phyloP scores from a whole-genome alignment of 2,329 filamentous ascomycete species.

The Fusarium agapanthi region DNA sequence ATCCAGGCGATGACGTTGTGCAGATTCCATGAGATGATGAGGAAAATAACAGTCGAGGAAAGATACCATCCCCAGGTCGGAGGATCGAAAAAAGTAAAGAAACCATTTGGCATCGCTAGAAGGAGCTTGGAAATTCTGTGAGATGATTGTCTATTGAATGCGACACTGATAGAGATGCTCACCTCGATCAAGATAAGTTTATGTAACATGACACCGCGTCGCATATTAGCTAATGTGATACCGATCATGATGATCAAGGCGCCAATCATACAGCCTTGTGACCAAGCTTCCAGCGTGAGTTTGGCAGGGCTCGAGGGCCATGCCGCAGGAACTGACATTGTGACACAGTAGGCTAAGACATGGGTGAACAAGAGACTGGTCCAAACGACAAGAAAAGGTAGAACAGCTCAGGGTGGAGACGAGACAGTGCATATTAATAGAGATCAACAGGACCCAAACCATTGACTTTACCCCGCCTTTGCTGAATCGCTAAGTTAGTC shows the following conservation, averaged over 20 bases:
- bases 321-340: background rate
- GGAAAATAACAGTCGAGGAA: conserved; percentile 65
- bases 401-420: background rate
- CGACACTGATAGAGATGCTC: background rate
- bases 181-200: conserved; percentile 61
- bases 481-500: background rate
- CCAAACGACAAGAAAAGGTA: background rate
- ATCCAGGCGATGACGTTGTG: conserved; percentile 75
- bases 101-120: conserved; percentile 65
- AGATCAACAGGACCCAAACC: background rate
- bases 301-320: conserved; percentile 21
- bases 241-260: conserved; percentile 58
- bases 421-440: background rate
- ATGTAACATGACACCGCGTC: conserved; percentile 55
- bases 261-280: conserved; percentile 59
- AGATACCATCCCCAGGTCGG: conserved; percentile 71
- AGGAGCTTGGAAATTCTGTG: conserved; percentile 52
- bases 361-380: background rate
- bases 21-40: conserved; percentile 70
- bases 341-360: background rate
- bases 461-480: background rate
- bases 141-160: background rate
- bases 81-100: conserved; percentile 63
- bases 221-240: conserved; percentile 60
- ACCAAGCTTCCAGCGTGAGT: conserved; percentile 55